Evolutionary conservation across 352 stramenopile genomes (phyloP), one percentile per base, ranked within the genome.

Genomic region (Phytophthora chlamydospora): DNA sequence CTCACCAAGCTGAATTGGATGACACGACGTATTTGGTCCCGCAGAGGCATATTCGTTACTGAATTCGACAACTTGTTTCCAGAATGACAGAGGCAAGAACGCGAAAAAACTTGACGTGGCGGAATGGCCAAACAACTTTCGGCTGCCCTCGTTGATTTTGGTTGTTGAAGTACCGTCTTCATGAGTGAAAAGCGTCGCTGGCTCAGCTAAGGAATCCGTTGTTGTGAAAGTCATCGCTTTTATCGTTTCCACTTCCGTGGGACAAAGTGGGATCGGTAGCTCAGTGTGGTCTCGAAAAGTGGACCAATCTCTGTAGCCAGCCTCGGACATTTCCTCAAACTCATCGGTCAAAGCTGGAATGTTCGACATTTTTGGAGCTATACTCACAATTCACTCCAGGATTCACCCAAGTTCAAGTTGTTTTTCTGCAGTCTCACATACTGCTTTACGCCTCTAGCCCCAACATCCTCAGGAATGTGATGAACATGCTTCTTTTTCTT

Each of bases 101-200:
- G 40, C 39, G 19, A 44, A 50, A 59, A 59, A 59, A 24, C 51
- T 50, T 16, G 51, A 51, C 6, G 31, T 59, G 1, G 51, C 32
- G 1, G 32, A 44, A 9, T 36, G 16, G 8, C 41, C 51, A 12
- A 62, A 62, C 0, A 24, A 12, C 1, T 7, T 24, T n/a, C 17
- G 6, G 17, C 34, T 54, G 4, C 5, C 21, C 14, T 43, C 43
- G 3, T 33, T 8, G 2, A 54, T 2, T 19, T 62, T 54, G 0
- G 35, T 62, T 2, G 12, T 47, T 5, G 27, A 49, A 21, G 34
- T 16, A 13, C 35, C 54, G 16, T 62, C 21, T 5, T 9, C 21
- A 13, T 55, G 24, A 4, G 43, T 54, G n/a, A 42, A 62, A 0
- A 62, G 32, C 1, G 27, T 35, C 6, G 24, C 2, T 3, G 29